Evolutionary conservation across 78 protist species (phyloP).

Genomic region (Dictyostelium firmibasis): DNA sequence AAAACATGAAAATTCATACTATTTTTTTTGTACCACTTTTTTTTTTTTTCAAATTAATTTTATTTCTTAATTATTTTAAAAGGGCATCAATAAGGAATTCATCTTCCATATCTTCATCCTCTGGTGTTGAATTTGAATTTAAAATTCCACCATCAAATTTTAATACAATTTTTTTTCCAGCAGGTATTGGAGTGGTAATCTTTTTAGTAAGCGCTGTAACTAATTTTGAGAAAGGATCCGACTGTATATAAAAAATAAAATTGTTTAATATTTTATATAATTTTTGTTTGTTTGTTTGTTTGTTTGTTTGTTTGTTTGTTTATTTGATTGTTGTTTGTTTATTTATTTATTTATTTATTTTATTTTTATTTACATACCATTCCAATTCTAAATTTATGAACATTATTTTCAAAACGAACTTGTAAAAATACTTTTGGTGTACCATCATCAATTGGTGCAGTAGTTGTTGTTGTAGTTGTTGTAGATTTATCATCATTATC

Average conservation of each 20-base stretch:
- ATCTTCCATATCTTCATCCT: constrained; percentile 59
- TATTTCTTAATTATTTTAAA: not conserved
- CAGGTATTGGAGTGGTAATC: not conserved
- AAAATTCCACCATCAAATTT: constrained; percentile 50
- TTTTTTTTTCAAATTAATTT: not conserved
- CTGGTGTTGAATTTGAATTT: constrained; percentile 21
- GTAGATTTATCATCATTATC: too few relatives aligned
- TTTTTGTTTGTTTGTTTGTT: too few relatives aligned
- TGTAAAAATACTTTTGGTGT: constrained; percentile 4
- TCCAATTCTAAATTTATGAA: constrained; percentile 46
- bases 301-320: too few relatives aligned
- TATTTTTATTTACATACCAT: not conserved
- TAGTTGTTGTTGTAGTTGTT: not conserved
- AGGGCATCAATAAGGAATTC: constrained; percentile 55
- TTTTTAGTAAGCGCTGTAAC: not conserved
- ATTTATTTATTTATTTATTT: not conserved
- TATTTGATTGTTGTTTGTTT: too few relatives aligned
- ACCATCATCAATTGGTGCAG: constrained; percentile 2
- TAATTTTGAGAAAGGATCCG: constrained; percentile 48
- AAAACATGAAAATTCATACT: too few relatives aligned
- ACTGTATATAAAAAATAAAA: too few relatives aligned
- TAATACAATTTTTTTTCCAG: not conserved
- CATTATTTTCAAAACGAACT: not conserved
- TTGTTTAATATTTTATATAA: too few relatives aligned
- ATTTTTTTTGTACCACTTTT: not conserved